These are phyloP conservation scores for Candida sphagnicola DNA, from an alignment of 805 yeast genomes.

Conservation along the genomic window DNA sequence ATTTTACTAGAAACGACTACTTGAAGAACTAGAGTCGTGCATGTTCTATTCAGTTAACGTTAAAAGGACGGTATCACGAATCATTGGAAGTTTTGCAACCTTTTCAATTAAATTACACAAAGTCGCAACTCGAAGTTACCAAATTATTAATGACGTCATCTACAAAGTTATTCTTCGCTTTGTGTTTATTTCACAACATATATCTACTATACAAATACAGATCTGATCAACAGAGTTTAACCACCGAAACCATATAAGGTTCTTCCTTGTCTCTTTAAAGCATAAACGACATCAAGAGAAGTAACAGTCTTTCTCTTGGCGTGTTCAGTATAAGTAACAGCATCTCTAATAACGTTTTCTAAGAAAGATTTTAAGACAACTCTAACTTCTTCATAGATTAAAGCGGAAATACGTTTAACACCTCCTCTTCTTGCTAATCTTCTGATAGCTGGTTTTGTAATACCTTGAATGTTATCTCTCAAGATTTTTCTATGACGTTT, in stretches of 20 bases:
- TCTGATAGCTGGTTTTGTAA: slow-evolving; percentile 98
- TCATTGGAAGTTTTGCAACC: too few relatives aligned
- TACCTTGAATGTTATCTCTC: slow-evolving; percentile 99
- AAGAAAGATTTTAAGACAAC: slow-evolving; percentile 91
- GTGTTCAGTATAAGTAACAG: slow-evolving; percentile 98
- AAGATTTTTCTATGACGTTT: slow-evolving; percentile 99
- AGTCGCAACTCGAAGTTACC: too few relatives aligned
- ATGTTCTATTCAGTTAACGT: too few relatives aligned
- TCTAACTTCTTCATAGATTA: slow-evolving; percentile 98
- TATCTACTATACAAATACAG: slow-evolving; percentile 1
- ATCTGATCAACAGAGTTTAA: slow-evolving; percentile 39
- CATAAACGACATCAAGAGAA: slow-evolving; percentile 95
- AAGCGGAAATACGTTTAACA: slow-evolving; percentile 98
- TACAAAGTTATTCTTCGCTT: too few relatives aligned
- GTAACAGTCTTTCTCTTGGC: slow-evolving; percentile 99
- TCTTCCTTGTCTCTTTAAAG: slow-evolving; percentile 99
- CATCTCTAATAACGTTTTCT: slow-evolving; percentile 96
- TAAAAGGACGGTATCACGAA: too few relatives aligned
- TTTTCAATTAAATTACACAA: too few relatives aligned
- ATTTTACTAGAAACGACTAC: too few relatives aligned
- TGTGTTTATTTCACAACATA: slow-evolving; percentile 1
- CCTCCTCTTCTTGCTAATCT: slow-evolving; percentile 99
- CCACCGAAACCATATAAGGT: slow-evolving; percentile 99
- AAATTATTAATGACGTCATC: too few relatives aligned
- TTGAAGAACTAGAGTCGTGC: too few relatives aligned